Base-by-base conservation (phyloP, 1,284 basidiomycete species). In the Ganoderma sinense region DNA sequence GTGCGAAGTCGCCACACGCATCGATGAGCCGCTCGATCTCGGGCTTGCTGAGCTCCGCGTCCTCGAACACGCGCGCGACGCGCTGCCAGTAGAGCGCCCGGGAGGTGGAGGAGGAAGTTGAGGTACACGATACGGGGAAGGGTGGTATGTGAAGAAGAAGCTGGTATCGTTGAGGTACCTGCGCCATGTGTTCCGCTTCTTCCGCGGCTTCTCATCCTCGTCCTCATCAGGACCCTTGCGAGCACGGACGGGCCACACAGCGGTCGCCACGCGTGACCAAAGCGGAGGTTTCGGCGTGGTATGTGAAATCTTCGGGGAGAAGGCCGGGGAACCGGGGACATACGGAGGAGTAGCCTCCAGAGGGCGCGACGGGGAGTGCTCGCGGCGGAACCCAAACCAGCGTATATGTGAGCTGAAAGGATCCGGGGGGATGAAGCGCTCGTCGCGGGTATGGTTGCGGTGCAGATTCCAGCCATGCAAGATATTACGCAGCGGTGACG, bases 11-110 rank as follows among this genome's bases (percentile, higher is more conserved):
- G 0, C 73, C 73, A 63, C 84, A 85, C 0, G 82, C 82, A 14
- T 89, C 86, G 29, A 92, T 88, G 84, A 94, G 90, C 29, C 89
- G 80, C 70, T 91, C 83, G 2, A 94, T 87, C 77, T 94, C 93
- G 3, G 90, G 91, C 70, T 85, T 84, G 76, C 91, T 92, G 62
- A 94, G 85, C 68, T 94, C 90, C 0, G 92, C 92, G 64, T 93
- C 91, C 74, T 91, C 86, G 71, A 93, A 94, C 20, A 93, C 86
- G 62, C 87, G 84, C 4, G 90, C 86, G 11, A 94, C 91, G 4
- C 92, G 89, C 13, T 89, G 86, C 78, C 92, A 94, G 77, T 94
- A 94, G 73, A 93, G 82, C 0, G 89, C 85, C 85, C 0, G 93
- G 92, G 11, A 94, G 84, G 16, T 89, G 85, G n/a, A 94, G 83